phyloP scores from a whole-genome alignment of 2,329 filamentous ascomycete genomes.

The Penicillium corylophilum region DNA sequence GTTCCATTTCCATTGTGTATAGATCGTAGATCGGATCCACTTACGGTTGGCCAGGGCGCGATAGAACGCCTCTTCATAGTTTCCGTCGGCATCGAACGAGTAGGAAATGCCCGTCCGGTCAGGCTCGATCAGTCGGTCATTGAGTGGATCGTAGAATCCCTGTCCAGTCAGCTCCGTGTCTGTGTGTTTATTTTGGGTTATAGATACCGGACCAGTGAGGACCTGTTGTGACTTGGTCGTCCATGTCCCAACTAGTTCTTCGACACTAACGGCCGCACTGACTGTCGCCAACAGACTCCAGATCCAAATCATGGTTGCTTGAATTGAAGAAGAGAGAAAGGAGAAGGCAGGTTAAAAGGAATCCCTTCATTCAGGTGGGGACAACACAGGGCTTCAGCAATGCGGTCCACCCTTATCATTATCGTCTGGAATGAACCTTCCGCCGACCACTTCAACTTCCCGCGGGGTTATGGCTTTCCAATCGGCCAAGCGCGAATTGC shows the following conservation, averaged over 20 bases:
- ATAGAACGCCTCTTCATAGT: constrained; percentile 69
- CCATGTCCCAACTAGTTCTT: constrained; percentile 67
- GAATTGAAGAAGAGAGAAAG: constrained; percentile 7
- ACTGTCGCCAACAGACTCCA: constrained; percentile 38
- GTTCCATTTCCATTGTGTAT: background rate
- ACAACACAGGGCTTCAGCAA: constrained; percentile 18
- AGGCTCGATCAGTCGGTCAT: constrained; percentile 66
- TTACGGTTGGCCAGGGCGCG: constrained; percentile 67
- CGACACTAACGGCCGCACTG: constrained; percentile 44
- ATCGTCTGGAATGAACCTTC: constrained; percentile 16
- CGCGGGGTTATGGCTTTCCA: constrained; percentile 54
- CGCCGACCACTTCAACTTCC: constrained; percentile 14
- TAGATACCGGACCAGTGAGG: constrained; percentile 64
- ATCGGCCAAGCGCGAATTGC: constrained; percentile 73
- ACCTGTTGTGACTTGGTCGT: constrained; percentile 68
- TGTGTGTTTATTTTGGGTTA: background rate
- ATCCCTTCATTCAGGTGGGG: constrained; percentile 24
- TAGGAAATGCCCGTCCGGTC: constrained; percentile 68
- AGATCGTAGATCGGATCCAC: constrained; percentile 24
- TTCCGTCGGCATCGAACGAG: constrained; percentile 67
- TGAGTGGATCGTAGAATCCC: constrained; percentile 68
- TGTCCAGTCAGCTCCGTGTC: constrained; percentile 32
- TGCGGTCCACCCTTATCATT: constrained; percentile 22
- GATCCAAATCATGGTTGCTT: constrained; percentile 31
- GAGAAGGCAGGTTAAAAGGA: constrained; percentile 2